Conservation (phyloP, 2,329 filamentous ascomycete genomes). For the Trichoderma endophyticum region DNA sequence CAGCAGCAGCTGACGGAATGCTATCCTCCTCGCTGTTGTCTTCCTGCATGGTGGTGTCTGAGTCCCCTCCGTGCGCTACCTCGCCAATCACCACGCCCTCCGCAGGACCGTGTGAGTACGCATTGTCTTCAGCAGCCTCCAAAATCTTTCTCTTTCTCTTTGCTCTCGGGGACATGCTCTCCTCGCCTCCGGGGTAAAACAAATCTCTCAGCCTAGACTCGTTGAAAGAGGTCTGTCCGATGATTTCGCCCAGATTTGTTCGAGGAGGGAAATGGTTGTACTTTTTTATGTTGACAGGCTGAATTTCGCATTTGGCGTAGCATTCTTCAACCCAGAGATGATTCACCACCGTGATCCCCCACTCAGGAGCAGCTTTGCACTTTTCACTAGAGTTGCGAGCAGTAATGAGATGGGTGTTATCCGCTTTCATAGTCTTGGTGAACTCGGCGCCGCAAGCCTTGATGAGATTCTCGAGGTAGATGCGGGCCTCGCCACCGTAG, state of each 20-base stretch:
- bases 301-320: slow-evolving; percentile 81
- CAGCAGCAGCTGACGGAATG: background rate
- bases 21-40: slow-evolving; percentile 36
- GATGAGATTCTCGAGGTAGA: slow-evolving; percentile 91
- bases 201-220: slow-evolving; percentile 56
- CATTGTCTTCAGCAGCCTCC: slow-evolving; percentile 50
- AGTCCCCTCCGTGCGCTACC: slow-evolving; percentile 37
- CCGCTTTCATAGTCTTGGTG: slow-evolving; percentile 90
- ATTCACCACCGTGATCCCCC: slow-evolving; percentile 86
- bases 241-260: slow-evolving; percentile 89
- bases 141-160: slow-evolving; percentile 50
- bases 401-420: slow-evolving; percentile 94
- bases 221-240: slow-evolving; percentile 84
- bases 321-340: slow-evolving; percentile 98
- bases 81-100: slow-evolving; percentile 46
- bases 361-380: slow-evolving; percentile 85
- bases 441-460: slow-evolving; percentile 80
- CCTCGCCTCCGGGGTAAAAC: slow-evolving; percentile 64
- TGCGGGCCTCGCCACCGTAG: slow-evolving; percentile 89
- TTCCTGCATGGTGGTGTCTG: slow-evolving; percentile 45
- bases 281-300: slow-evolving; percentile 66
- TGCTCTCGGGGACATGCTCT: slow-evolving; percentile 40
- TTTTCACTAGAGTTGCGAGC: slow-evolving; percentile 90
- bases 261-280: slow-evolving; percentile 85
- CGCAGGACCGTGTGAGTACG: slow-evolving; percentile 45